These are phyloP conservation scores for Botrytis deweyae DNA, from an alignment of 2,329 filamentous ascomycete species.

Conservation along the genomic window DNA sequence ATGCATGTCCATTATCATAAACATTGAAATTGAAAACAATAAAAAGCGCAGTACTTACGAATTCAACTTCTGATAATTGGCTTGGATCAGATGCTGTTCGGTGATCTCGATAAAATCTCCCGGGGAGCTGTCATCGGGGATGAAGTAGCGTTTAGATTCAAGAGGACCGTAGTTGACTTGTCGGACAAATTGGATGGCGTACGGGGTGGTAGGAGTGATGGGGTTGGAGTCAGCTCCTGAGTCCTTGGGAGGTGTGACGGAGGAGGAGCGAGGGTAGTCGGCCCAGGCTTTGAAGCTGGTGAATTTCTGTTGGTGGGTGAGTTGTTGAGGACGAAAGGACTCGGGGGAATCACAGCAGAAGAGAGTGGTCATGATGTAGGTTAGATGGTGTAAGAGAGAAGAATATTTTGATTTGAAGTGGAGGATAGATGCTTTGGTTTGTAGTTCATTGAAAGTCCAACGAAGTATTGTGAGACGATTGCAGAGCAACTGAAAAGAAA, in stretches of 20 bases:
- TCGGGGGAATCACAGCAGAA: not conserved
- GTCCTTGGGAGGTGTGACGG: not conserved
- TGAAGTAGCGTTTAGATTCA: constrained; percentile 47
- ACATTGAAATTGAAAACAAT: too few species aligned
- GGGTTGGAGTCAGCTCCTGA: not conserved
- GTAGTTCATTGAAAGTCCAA: not conserved
- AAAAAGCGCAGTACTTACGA: constrained; percentile 38
- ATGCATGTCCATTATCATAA: not conserved
- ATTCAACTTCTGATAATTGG: constrained; percentile 48
- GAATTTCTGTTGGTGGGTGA: constrained; percentile 7
- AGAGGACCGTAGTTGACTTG: constrained; percentile 48
- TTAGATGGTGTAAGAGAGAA: not conserved
- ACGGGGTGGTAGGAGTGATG: constrained; percentile 7
- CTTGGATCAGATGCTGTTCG: constrained; percentile 43
- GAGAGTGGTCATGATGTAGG: not conserved
- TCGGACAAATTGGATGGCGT: constrained; percentile 45
- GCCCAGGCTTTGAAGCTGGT: not conserved
- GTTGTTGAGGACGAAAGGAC: not conserved
- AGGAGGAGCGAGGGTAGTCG: not conserved
- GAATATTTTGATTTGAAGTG: not conserved
- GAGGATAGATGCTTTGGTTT: not conserved
- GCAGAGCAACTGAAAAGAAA: not conserved
- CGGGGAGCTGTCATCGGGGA: constrained; percentile 23
- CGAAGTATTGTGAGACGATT: too few species aligned
- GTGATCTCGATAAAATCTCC: constrained; percentile 40